phyloP scores from a whole-genome alignment of 2,329 filamentous ascomycete species.

The Diaporthe ampelina region DNA sequence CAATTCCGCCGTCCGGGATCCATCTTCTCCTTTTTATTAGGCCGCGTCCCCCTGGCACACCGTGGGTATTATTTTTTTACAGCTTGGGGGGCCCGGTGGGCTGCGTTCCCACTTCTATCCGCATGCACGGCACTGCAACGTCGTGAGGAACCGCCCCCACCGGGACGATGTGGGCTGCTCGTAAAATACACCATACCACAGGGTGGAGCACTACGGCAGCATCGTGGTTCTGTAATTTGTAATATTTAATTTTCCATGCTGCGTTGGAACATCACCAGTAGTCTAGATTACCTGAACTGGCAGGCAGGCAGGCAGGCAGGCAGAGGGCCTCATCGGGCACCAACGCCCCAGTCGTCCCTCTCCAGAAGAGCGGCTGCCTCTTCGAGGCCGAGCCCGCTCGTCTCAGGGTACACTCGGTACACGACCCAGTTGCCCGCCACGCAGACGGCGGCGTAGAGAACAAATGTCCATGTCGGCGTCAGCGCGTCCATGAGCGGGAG shows the following conservation, averaged over 20 bases:
- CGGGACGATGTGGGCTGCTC: background rate
- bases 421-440: slow-evolving; percentile 75
- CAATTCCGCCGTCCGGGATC: slow-evolving; percentile 9
- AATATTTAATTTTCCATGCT: background rate
- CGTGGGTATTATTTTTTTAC: slow-evolving; percentile 4
- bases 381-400: slow-evolving; percentile 84
- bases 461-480: slow-evolving; percentile 83
- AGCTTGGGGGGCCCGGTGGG: slow-evolving; percentile 12
- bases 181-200: background rate
- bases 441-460: slow-evolving; percentile 82
- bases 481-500: slow-evolving; percentile 86
- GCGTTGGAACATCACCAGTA: background rate
- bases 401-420: slow-evolving; percentile 87
- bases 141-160: slow-evolving; percentile 7
- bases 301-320: too few relatives aligned
- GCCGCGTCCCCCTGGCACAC: background rate
- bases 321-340: background rate
- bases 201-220: slow-evolving; percentile 1
- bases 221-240: background rate
- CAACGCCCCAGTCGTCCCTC: slow-evolving; percentile 77
- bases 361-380: slow-evolving; percentile 81
- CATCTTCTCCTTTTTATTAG: slow-evolving; percentile 25
- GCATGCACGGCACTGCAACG: slow-evolving; percentile 22
- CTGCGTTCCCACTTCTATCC: slow-evolving; percentile 36
- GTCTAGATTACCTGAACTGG: background rate